Conservation (phyloP, 441 rosid species). For the Populus tomentosa region DNA sequence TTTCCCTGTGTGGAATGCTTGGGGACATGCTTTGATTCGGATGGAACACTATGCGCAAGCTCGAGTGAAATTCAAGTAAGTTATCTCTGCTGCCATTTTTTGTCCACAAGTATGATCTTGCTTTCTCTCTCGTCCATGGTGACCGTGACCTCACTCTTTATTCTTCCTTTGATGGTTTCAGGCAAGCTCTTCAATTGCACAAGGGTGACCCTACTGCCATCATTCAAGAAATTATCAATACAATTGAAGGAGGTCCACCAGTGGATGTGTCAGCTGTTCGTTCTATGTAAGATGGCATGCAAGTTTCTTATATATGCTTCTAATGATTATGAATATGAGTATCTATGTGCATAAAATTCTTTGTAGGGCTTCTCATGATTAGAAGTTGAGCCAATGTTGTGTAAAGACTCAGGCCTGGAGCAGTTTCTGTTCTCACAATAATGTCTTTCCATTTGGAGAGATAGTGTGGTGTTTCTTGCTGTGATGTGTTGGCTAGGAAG, state of each 20-base stretch:
- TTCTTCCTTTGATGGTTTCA: conserved; percentile 32
- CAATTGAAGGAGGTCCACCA: conserved; percentile 97
- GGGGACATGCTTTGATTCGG: conserved; percentile 98
- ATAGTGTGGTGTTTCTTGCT: not conserved
- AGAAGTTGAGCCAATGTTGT: conserved; percentile 9
- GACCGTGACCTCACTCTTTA: conserved; percentile 14
- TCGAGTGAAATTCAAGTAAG: conserved; percentile 95
- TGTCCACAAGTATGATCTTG: not conserved
- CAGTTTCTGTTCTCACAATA: not conserved
- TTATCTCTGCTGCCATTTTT: conserved; percentile 5
- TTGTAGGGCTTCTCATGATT: not conserved
- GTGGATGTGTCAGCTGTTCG: conserved; percentile 93
- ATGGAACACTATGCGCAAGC: conserved; percentile 96
- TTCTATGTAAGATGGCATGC: conserved; percentile 68
- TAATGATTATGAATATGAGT: not conserved
- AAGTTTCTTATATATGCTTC: not conserved
- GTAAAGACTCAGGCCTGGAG: not conserved
- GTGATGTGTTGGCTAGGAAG: not conserved
- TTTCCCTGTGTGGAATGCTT: conserved; percentile 97
- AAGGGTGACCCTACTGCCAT: conserved; percentile 75
- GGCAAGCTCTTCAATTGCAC: conserved; percentile 92
- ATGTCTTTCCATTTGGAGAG: not conserved
- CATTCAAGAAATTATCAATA: conserved; percentile 81
- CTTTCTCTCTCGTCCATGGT: not conserved
- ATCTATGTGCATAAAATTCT: not conserved